Evolutionary conservation across 2,329 filamentous ascomycete genomes (phyloP).

Genomic region (Pseudocercospora fuligena): DNA sequence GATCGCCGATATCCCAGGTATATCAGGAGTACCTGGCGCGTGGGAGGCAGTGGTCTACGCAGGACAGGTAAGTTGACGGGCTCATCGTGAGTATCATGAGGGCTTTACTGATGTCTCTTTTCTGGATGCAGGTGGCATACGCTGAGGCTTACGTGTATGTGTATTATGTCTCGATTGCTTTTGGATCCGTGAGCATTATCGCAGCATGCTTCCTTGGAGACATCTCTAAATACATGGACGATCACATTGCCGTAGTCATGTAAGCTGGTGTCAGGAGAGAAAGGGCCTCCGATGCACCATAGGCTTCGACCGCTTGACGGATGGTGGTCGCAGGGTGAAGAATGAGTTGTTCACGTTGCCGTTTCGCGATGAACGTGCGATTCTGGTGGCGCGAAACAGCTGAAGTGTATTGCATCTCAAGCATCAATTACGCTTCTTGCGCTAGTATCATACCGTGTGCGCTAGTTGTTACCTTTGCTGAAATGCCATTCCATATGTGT

Average conservation of each 20-base stretch:
- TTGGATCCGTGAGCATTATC: slow-evolving; percentile 37
- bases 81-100: not conserved
- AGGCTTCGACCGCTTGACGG: not conserved
- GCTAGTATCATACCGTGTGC: not conserved
- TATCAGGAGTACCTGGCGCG: slow-evolving; percentile 53
- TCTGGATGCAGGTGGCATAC: slow-evolving; percentile 35
- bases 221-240: slow-evolving; percentile 36
- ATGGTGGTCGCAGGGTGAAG: not conserved
- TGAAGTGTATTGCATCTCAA: not conserved
- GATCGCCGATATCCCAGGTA: slow-evolving; percentile 57
- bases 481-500: not conserved
- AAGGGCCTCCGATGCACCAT: not conserved
- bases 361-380: not conserved
- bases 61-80: slow-evolving; percentile 25
- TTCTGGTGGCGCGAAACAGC: not conserved
- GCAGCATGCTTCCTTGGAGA: slow-evolving; percentile 38
- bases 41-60: slow-evolving; percentile 34
- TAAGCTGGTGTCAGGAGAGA: not conserved
- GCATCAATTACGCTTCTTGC: not conserved
- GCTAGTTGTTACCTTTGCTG: not conserved
- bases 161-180: slow-evolving; percentile 39
- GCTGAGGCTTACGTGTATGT: slow-evolving; percentile 37
- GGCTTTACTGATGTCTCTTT: slow-evolving; percentile 11
- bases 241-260: slow-evolving; percentile 20
- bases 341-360: not conserved